Evolutionary conservation across 306 rosid genomes (phyloP).

Genomic region (Arachis hypogaea): DNA sequence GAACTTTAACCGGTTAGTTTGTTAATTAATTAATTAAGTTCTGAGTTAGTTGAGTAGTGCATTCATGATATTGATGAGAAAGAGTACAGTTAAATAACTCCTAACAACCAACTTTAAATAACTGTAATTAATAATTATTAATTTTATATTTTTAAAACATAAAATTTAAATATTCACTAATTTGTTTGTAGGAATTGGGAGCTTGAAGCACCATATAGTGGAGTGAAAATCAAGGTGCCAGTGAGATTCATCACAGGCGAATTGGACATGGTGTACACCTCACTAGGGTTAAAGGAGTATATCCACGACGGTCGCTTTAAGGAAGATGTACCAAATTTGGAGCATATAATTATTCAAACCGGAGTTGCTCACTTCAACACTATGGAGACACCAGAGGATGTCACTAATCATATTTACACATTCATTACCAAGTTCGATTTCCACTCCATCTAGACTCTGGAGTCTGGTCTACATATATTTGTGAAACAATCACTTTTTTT

Average conservation of each 20-base stretch:
- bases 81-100: too few relatives aligned
- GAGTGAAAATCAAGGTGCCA: slow-evolving; percentile 21
- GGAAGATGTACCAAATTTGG: slow-evolving; percentile 47
- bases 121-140: too few relatives aligned
- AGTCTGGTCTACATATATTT: background rate
- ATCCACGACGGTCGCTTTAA: slow-evolving; percentile 40
- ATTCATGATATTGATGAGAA: too few relatives aligned
- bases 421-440: slow-evolving; percentile 36
- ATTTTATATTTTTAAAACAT: too few relatives aligned
- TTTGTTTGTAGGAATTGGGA: slow-evolving; percentile 39
- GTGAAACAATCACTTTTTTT: background rate
- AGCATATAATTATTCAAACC: slow-evolving; percentile 42
- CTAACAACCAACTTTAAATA: too few relatives aligned
- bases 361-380: slow-evolving; percentile 44
- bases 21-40: too few relatives aligned
- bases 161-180: too few relatives aligned
- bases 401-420: slow-evolving; percentile 19
- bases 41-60: too few relatives aligned
- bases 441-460: background rate
- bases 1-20: background rate
- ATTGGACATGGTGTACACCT: slow-evolving; percentile 35
- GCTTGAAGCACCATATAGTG: slow-evolving; percentile 30
- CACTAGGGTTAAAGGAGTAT: slow-evolving; percentile 20
- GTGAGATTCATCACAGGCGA: slow-evolving; percentile 34
- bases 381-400: slow-evolving; percentile 30